phyloP scores from a whole-genome alignment of 371 early-diverging fungal genomes.

The Zopfochytrium polystomum region DNA sequence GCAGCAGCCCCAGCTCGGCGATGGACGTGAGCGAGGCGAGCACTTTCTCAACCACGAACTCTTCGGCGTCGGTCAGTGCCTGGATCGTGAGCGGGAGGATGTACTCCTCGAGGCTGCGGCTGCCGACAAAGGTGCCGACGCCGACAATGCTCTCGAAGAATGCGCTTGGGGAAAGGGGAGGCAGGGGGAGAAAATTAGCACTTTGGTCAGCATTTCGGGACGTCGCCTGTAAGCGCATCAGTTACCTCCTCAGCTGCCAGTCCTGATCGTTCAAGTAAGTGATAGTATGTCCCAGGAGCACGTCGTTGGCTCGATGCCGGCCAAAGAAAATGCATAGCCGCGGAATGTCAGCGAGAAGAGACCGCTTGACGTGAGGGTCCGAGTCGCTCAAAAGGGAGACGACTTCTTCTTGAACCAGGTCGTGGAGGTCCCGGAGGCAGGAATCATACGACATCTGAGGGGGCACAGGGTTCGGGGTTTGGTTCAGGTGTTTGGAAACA shows the following conservation, averaged over 20 bases:
- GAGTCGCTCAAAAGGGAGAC: conserved; percentile 62
- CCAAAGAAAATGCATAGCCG: conserved; percentile 83
- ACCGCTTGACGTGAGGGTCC: conserved; percentile 71
- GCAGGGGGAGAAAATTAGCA: not conserved
- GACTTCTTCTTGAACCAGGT: conserved; percentile 65
- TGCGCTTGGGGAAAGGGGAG: conserved; percentile 53
- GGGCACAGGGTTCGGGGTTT: not conserved
- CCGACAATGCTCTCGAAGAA: conserved; percentile 90
- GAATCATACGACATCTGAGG: conserved; percentile 69
- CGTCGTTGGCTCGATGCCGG: conserved; percentile 76
- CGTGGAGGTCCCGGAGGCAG: conserved; percentile 67
- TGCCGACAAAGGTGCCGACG: conserved; percentile 83
- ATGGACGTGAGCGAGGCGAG: conserved; percentile 76
- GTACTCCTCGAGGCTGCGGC: conserved; percentile 81
- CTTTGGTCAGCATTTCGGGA: not conserved
- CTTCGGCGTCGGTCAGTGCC: conserved; percentile 83
- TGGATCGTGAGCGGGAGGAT: conserved; percentile 91
- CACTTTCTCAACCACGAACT: conserved; percentile 87
- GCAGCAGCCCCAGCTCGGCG: conserved; percentile 78
- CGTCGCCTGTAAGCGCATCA: not conserved
- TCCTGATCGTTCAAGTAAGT: conserved; percentile 92
- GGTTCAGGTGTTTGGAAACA: conserved; percentile 1
- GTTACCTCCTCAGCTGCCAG: conserved; percentile 81
- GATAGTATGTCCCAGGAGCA: conserved; percentile 85
- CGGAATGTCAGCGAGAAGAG: conserved; percentile 70